A percentile compares a stretch with the other conserved stretches of the same genome.
phyloP scores from a whole-genome alignment of 176 grass and related monocot species.

The Zea mays region DNA sequence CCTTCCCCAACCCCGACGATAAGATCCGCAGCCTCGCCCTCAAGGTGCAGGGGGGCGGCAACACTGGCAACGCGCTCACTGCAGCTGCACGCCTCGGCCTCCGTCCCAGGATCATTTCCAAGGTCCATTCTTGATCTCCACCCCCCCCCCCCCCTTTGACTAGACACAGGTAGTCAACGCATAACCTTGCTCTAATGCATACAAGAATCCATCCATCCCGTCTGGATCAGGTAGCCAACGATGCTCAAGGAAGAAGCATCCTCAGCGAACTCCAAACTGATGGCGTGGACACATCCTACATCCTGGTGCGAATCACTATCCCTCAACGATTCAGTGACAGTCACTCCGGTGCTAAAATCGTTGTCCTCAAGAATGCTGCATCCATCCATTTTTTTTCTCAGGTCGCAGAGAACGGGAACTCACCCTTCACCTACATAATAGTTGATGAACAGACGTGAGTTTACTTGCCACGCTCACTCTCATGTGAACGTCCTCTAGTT shows the following conservation, averaged over 20 bases:
- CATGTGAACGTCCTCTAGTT: neutral
- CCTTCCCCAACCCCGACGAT: constrained; percentile 84
- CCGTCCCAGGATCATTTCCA: constrained; percentile 66
- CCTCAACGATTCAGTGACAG: neutral
- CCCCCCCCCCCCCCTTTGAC: neutral
- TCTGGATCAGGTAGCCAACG: constrained; percentile 50
- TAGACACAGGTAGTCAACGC: constrained; percentile 11
- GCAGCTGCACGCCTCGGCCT: constrained; percentile 73
- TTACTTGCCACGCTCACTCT: neutral
- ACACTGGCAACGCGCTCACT: constrained; percentile 87
- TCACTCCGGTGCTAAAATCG: neutral
- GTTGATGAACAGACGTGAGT: constrained; percentile 91
- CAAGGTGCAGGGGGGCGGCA: constrained; percentile 88
- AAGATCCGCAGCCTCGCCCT: constrained; percentile 87
- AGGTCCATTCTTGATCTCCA: constrained; percentile 41
- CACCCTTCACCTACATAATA: constrained; percentile 94
- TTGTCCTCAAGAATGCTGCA: neutral
- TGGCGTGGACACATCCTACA: constrained; percentile 73
- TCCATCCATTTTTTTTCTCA: constrained; percentile 38
- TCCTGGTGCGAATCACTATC: constrained; percentile 48
- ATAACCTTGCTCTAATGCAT: neutral
- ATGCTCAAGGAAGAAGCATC: constrained; percentile 63
- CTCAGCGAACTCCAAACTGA: constrained; percentile 74
- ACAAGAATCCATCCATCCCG: neutral
- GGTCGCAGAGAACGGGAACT: constrained; percentile 71